These are phyloP conservation scores for Xylaria palmicola DNA, from an alignment of 495 filamentous ascomycete species.

Conservation along the genomic window DNA sequence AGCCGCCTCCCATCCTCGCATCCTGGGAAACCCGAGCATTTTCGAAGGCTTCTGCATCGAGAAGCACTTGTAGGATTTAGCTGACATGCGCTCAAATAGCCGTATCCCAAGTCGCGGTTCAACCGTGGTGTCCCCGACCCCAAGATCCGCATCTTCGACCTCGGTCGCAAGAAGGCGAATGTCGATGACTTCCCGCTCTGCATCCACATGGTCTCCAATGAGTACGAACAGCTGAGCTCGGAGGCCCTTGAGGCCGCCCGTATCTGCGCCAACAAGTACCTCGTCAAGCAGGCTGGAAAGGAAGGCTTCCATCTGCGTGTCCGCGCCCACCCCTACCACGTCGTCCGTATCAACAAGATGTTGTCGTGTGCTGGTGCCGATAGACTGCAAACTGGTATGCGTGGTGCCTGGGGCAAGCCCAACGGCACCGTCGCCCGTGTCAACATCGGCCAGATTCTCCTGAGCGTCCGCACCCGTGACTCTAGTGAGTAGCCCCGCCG, in stretches of 20 bases:
- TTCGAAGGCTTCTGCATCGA: not conserved
- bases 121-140: slow-evolving; percentile 99
- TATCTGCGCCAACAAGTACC: slow-evolving; percentile 99
- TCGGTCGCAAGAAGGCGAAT: slow-evolving; percentile 96
- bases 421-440: slow-evolving; percentile 97
- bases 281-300: slow-evolving; percentile 96
- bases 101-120: slow-evolving; percentile 99
- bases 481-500: slow-evolving; percentile 53
- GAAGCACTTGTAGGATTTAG: not conserved
- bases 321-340: slow-evolving; percentile 98
- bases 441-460: slow-evolving; percentile 98
- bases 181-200: slow-evolving; percentile 98
- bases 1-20: not conserved
- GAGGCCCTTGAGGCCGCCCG: slow-evolving; percentile 98
- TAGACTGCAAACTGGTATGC: slow-evolving; percentile 99
- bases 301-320: slow-evolving; percentile 99
- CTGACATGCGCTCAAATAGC: slow-evolving; percentile 53
- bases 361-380: slow-evolving; percentile 99
- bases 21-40: not conserved
- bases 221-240: slow-evolving; percentile 97
- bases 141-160: slow-evolving; percentile 99
- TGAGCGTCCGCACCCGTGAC: slow-evolving; percentile 95
- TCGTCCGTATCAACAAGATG: slow-evolving; percentile 99
- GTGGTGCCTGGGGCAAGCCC: slow-evolving; percentile 99
- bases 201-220: slow-evolving; percentile 99